Evolutionary conservation across 225 moss, liverwort and hornwort species (phyloP).

Genomic region (Asterella californica): DNA sequence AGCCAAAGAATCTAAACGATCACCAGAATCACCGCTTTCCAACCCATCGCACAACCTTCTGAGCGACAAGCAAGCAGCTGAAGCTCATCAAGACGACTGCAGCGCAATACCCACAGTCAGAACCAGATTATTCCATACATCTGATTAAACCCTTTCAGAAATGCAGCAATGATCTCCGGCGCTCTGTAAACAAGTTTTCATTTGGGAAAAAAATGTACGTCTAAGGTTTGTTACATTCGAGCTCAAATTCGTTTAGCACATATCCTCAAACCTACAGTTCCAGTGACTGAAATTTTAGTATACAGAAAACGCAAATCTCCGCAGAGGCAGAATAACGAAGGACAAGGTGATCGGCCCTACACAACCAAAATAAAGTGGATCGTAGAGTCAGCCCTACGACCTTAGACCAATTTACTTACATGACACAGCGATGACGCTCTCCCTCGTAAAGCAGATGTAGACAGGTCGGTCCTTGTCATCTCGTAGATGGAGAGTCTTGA

Average conservation of each 20-base stretch:
- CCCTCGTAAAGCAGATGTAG: constrained; percentile 8
- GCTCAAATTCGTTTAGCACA: no score
- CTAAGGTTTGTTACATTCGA: no score
- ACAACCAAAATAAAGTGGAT: no score
- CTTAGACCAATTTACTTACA: constrained; percentile 14
- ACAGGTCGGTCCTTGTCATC: neutral
- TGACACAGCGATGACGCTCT: neutral
- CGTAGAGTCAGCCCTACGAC: no score
- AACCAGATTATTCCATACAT: no score
- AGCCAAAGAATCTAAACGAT: no score
- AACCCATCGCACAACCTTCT: neutral
- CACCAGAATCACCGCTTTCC: neutral
- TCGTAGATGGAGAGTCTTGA: neutral
- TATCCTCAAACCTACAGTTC: neutral
- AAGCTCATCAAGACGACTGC: neutral
- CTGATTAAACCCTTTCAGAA: no score
- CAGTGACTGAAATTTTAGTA: neutral
- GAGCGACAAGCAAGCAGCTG: neutral
- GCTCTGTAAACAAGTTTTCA: no score
- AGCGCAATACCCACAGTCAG: neutral
- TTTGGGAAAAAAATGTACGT: neutral
- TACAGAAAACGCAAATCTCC: neutral
- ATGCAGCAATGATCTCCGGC: no score
- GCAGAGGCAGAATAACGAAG: neutral
- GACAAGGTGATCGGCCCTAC: no score